These are phyloP conservation scores for Stagonosporopsis cucurbitacearum DNA, from an alignment of 2,329 filamentous ascomycete genomes.

Conservation along the genomic window DNA sequence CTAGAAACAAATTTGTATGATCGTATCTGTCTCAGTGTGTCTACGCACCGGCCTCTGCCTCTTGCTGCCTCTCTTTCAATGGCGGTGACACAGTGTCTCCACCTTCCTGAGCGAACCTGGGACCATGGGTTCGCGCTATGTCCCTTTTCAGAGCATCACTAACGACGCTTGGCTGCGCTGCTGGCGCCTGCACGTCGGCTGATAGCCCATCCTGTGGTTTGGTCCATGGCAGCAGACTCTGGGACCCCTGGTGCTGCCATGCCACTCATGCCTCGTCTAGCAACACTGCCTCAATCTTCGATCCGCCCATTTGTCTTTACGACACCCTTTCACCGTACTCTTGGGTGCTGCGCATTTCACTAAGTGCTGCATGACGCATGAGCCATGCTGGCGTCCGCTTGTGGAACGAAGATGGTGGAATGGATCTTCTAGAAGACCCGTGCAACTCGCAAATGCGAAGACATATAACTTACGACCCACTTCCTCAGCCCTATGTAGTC, in stretches of 20 bases:
- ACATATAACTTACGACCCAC: constrained; percentile 28
- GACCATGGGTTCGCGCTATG: constrained; percentile 11
- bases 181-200: constrained; percentile 11
- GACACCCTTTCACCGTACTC: constrained; percentile 14
- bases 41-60: background rate
- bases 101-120: constrained; percentile 1
- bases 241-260: background rate
- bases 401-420: constrained; percentile 14
- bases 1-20: background rate
- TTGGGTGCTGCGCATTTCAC: constrained; percentile 25
- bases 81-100: background rate
- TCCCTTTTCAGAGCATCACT: constrained; percentile 12
- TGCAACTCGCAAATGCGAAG: constrained; percentile 6
- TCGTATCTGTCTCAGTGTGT: background rate
- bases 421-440: constrained; percentile 20
- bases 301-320: constrained; percentile 14
- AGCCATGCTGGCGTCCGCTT: constrained; percentile 4
- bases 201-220: background rate
- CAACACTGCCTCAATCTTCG: constrained; percentile 27
- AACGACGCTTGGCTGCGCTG: constrained; percentile 7
- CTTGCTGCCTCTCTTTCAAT: background rate
- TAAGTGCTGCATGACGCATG: constrained; percentile 29
- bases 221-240: background rate
- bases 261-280: constrained; percentile 2
- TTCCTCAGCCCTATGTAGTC: constrained; percentile 30